These are phyloP conservation scores for Diplocarpon mali DNA, from an alignment of 2,329 filamentous ascomycete genomes.

Conservation along the genomic window DNA sequence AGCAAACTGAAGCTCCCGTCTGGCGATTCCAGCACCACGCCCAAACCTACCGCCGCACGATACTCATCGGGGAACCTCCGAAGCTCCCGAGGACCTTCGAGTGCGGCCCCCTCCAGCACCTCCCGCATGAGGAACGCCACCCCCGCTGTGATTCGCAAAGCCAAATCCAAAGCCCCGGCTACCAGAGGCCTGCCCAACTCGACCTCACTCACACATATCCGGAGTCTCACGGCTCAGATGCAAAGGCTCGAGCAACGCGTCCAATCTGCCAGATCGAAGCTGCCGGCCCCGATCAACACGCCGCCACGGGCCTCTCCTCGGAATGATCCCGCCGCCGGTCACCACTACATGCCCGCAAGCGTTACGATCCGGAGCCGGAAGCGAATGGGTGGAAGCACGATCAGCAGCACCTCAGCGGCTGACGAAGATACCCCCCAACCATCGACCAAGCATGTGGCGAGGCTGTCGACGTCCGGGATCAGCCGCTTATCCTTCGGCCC, in stretches of 20 bases:
- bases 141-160: constrained; percentile 29
- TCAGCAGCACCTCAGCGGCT: constrained; percentile 21
- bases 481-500: constrained; percentile 54
- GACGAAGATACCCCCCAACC: constrained; percentile 22
- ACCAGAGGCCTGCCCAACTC: constrained; percentile 38
- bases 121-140: constrained; percentile 23
- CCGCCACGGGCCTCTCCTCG: constrained; percentile 76
- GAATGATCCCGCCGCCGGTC: constrained; percentile 30
- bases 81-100: constrained; percentile 18
- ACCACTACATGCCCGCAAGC: constrained; percentile 39
- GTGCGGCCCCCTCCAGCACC: constrained; percentile 12
- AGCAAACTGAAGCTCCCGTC: constrained; percentile 45
- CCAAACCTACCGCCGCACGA: constrained; percentile 35
- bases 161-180: constrained; percentile 32
- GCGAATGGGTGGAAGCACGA: constrained; percentile 44
- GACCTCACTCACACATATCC: constrained; percentile 81
- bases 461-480: constrained; percentile 51
- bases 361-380: constrained; percentile 60
- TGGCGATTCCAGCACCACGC: constrained; percentile 41
- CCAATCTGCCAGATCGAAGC: constrained; percentile 79
- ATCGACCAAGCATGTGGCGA: constrained; percentile 40
- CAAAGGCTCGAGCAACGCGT: constrained; percentile 90
- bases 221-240: constrained; percentile 91
- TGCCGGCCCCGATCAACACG: constrained; percentile 69
- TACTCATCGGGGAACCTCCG: constrained; percentile 17